Percentiles rank a stretch among this genome's conserved stretches.
Conservation (phyloP, 2,329 filamentous ascomycete genomes). For the Fusarium sp. region DNA sequence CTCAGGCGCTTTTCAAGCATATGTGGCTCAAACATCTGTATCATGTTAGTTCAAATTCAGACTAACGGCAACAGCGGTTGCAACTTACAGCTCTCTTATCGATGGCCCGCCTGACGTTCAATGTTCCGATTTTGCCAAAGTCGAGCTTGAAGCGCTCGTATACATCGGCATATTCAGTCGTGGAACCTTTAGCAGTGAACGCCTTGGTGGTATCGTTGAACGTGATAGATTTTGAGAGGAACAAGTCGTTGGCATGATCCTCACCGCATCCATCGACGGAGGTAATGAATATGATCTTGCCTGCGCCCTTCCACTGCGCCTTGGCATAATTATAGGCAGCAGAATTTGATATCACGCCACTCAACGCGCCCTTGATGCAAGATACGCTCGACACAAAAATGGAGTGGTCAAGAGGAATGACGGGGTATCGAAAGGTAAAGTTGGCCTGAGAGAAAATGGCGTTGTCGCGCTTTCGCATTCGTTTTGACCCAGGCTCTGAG, state of each 20-base stretch:
- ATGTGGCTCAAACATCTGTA: conserved; percentile 6
- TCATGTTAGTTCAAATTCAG: accelerated
- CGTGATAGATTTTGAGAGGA: neutral
- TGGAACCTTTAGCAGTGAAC: neutral
- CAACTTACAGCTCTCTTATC: conserved; percentile 18
- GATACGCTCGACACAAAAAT: neutral
- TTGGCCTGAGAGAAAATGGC: conserved; percentile 12
- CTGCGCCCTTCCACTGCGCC: neutral
- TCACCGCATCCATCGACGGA: conserved; percentile 7
- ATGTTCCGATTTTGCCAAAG: conserved; percentile 3
- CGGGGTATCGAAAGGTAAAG: conserved; percentile 17
- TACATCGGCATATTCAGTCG: neutral
- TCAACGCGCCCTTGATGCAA: neutral
- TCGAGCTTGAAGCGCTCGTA: neutral
- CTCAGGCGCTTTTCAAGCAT: neutral
- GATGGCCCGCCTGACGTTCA: neutral
- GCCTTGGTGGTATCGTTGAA: conserved; percentile 3
- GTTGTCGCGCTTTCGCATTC: conserved; percentile 13
- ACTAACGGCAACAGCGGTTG: neutral
- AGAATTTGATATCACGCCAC: neutral
- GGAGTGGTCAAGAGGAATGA: conserved; percentile 17
- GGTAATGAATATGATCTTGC: conserved; percentile 14
- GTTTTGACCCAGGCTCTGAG: neutral
- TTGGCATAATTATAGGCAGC: conserved; percentile 15
- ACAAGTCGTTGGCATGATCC: conserved; percentile 11